A percentile compares a stretch with the other conserved stretches of the same genome.
Evolutionary conservation across 768 basidiomycete species (phyloP).

Genomic region (Collybia nuda): DNA sequence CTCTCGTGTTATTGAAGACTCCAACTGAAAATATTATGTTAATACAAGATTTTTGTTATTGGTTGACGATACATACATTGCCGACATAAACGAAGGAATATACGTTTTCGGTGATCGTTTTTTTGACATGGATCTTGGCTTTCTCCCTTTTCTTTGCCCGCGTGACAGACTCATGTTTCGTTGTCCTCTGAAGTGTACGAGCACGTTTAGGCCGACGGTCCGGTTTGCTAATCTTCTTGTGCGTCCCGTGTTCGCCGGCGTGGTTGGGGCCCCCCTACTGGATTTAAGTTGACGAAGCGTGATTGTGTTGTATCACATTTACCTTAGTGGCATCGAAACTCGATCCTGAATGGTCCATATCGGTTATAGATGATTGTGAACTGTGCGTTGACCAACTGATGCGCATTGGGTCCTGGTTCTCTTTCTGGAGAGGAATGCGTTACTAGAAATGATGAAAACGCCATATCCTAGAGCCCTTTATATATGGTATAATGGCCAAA

Average conservation of each 20-base stretch:
- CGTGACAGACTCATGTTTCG: not conserved
- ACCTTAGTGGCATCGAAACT: not conserved
- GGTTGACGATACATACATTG: constrained; percentile 45
- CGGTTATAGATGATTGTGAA: not conserved
- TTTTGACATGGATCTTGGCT: constrained; percentile 20
- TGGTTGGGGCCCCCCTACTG: too few relatives aligned
- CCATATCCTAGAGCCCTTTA: too few relatives aligned
- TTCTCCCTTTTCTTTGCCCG: constrained; percentile 11
- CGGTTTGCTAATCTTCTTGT: not conserved
- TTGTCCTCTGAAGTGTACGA: not conserved
- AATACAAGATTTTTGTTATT: not conserved
- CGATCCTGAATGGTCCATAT: not conserved
- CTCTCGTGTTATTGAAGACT: constrained; percentile 31
- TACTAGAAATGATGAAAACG: too few relatives aligned
- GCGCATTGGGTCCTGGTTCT: not conserved
- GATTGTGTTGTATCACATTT: too few relatives aligned
- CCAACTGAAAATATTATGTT: constrained; percentile 22
- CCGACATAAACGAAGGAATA: constrained; percentile 52
- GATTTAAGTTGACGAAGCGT: too few relatives aligned
- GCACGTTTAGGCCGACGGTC: not conserved
- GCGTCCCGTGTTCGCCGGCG: not conserved
- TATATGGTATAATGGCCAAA: too few relatives aligned
- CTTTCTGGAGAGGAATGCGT: too few relatives aligned
- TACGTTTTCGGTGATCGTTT: constrained; percentile 15
- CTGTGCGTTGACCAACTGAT: constrained; percentile 1